Evolutionary conservation across 306 rosid species (phyloP), one percentile per base, ranked within the genome.

Genomic region (Prunus armeniaca): DNA sequence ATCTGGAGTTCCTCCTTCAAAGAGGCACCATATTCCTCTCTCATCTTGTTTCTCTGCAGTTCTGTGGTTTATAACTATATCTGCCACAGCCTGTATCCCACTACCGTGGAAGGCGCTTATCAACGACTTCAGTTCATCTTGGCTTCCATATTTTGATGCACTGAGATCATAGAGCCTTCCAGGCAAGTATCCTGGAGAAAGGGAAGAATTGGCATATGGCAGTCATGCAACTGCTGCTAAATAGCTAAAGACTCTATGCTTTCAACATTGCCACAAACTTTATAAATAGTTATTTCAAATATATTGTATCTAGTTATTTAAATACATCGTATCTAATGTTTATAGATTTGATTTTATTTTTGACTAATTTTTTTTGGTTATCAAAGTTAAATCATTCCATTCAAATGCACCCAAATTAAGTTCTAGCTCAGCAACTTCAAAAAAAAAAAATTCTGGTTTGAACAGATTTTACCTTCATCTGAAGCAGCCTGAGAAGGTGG

Each of bases 11-110:
- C 96, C 98, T 25, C 98, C 93, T 81, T 93, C 96, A 49, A 91
- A 91, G 82, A 93, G 65, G 89, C 89, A 78, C 73, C 87, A 91
- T 11, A 83, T 86, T 27, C 97, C 93, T 80, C 96, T 87, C 4
- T 20, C 75, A 17, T 91, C 97, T 61, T 83, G 71, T 62, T 72
- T 84, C 84, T 91, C 92, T 25, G 98, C 93, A 5, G 92, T 85
- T 86, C 92, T 88, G 76, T 93, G 98, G 85, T 91, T 89, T 83
- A 93, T 93, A 43, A 93, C 97, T 55, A 93, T 89, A 79, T 93
- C 96, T 14, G 97, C 98, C 0, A 93, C 0, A 62, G 78, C 67
- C 46, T 89, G 89, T 32, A 93, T 91, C 22, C 92, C 90, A 6
- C 78, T 88, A 0, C 46, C 73, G 19, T 70, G 78, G 74, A 89